Base-by-base conservation (phyloP, 1,284 basidiomycete species). In the Anthracocystis setariae region DNA sequence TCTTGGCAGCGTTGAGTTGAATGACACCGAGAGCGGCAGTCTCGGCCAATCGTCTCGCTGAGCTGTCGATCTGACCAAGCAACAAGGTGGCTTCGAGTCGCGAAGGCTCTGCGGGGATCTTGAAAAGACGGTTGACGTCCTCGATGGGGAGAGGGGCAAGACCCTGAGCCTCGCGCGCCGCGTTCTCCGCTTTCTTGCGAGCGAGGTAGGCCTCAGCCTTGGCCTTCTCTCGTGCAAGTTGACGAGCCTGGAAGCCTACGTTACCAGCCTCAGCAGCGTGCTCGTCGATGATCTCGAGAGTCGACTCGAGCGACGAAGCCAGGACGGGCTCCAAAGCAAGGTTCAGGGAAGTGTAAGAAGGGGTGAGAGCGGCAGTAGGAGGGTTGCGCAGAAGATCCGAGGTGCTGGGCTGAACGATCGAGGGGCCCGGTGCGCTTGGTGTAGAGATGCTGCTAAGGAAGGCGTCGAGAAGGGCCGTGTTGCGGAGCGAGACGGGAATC, bases 161-260 rank as follows among this genome's bases (percentile, higher is more conserved):
- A 9, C 94, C 94, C 78, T 94, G 91, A 47, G 90, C 90, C 68
- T 91, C 88, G 57, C 95, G 88, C 60, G 87, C 86, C 21, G 88
- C 88, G 82, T 94, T 97, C 85, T 98, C 95, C 80, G 95, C 92
- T 81, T 91, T 91, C 68, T 73, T 69, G 24, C 80, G 73, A 12
- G 76, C 61, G 32, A 82, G 59, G 51, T 77, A 81, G 13, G 75
- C 93, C 66, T 98, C 95, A 63, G 93, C 92, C 67, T 89, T 89
- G 38, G 88, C 85, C 82, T 90, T 91, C 84, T 98, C 95, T 45
- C 95, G 88, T 23, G 90, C 91, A 77, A 97, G 93, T 84, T 97
- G 94, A 60, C 95, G 90, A 46, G 88, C 87, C 79, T 94, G 87
- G 87, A 94, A 98, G 47, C 92, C 93, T 59, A 97, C 88, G 83